Base-by-base conservation (phyloP, 768 basidiomycete species). In the Trametes punicea region DNA sequence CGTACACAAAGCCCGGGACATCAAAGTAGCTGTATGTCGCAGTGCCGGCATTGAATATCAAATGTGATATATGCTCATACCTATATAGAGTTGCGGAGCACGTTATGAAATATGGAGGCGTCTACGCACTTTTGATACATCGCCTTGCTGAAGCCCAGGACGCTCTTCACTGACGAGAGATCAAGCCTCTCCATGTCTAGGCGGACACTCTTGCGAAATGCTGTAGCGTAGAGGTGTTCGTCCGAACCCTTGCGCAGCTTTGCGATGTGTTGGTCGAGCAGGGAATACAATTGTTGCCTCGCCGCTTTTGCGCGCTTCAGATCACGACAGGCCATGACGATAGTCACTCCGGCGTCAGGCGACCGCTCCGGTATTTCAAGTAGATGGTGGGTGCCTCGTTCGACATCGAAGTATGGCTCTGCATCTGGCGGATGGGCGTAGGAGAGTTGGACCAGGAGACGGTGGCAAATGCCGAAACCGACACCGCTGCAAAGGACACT, bases 241-340 rank as follows among this genome's bases (percentile, higher is more conserved):
- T 65, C 67, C 2, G 74, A 66, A 7, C 54, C 60, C 4, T 56
- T 54, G 33, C 72, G 66, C 30, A 80, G 68, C 46, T 62, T 65
- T 5, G 64, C 68, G 23, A 89, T 74, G 44, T 84, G 77, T 2
- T 70, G 63, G 62, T 92, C 87, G 29, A 90, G 71, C 38, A 79
- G 71, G 2, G 61, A 50, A 29, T 80, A 73, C 4, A 93, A 74
- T 47, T 81, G 74, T n/a, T 68, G 65, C 29, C 80, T 77, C 11
- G 91, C 89, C 13, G 64, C 75, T 57, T 84, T 79, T 2, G 86
- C 92, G 4, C 84, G 79, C 58, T 80, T 75, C 34, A 70, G 73
- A 60, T 76, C 89, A 50, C 92, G 78, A 67, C 92, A 93, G 0
- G 90, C 92, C 78, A 94, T 77, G 59, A 94, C 81, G 23, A 94